These are phyloP conservation scores for Penicillium sclerotigenum DNA, from an alignment of 2,329 filamentous ascomycete species.

Conservation along the genomic window DNA sequence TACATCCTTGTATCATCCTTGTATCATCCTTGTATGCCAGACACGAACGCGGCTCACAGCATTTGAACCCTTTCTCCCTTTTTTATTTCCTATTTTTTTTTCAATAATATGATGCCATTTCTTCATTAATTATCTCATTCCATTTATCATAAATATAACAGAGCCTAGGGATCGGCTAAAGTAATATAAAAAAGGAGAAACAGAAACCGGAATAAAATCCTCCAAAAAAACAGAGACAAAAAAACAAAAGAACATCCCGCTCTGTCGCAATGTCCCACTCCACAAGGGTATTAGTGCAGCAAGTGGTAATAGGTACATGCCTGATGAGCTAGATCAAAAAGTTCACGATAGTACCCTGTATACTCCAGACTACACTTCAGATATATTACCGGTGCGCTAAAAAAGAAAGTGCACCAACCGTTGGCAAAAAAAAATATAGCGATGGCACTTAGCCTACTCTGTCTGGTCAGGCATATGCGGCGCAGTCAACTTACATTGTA, in stretches of 20 bases:
- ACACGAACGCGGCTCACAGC: neutral
- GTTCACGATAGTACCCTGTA: neutral
- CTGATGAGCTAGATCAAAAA: neutral
- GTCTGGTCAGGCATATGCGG: neutral
- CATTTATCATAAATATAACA: neutral
- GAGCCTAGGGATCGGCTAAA: neutral
- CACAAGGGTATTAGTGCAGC: neutral
- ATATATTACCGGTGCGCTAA: neutral
- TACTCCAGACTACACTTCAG: neutral
- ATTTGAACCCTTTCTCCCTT: neutral
- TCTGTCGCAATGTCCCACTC: neutral
- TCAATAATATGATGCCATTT: neutral
- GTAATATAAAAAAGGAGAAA: neutral
- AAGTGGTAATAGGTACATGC: neutral
- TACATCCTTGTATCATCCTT: neutral
- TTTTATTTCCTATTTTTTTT: neutral
- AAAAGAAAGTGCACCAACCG: neutral
- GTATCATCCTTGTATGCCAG: neutral
- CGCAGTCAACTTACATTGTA: constrained; percentile 9
- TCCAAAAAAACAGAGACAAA: no score
- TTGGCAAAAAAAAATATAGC: neutral
- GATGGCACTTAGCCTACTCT: neutral
- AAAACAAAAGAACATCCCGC: neutral
- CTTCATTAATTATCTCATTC: constrained; percentile 1
- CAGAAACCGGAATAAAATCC: no score